Percentiles rank a stretch among this genome's conserved stretches.
These are phyloP conservation scores for Botrytis aclada DNA, from an alignment of 2,329 filamentous ascomycete species.

Conservation along the genomic window DNA sequence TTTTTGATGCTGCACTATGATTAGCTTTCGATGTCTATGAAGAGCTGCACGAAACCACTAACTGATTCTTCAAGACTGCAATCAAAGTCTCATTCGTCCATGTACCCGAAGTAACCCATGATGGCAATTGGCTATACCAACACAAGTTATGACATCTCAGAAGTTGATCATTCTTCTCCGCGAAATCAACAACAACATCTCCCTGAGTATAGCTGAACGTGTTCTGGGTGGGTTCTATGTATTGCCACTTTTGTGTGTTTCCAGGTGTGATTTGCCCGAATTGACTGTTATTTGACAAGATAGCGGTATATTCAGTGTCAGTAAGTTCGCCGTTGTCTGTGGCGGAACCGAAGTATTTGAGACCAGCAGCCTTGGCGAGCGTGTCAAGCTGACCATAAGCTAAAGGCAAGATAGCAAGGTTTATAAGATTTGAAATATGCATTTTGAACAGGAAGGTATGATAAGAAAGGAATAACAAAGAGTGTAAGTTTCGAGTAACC, in stretches of 20 bases:
- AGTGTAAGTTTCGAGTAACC: constrained; percentile 9
- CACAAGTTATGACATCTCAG: constrained; percentile 60
- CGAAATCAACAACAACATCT: constrained; percentile 52
- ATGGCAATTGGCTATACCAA: constrained; percentile 52
- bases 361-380: constrained; percentile 54
- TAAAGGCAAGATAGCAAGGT: constrained; percentile 21
- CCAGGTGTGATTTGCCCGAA: constrained; percentile 65
- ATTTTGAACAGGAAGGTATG: constrained; percentile 15
- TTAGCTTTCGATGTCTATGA: neutral
- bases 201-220: constrained; percentile 57
- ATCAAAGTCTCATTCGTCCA: constrained; percentile 60
- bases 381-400: constrained; percentile 24
- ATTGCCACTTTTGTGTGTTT: constrained; percentile 63
- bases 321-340: constrained; percentile 54
- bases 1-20: constrained; percentile 45
- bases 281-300: constrained; percentile 53
- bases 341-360: constrained; percentile 54
- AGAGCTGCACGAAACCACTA: neutral
- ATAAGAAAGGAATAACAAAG: neutral
- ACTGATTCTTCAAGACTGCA: constrained; percentile 54
- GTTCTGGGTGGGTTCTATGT: constrained; percentile 55
- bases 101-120: constrained; percentile 48
- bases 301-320: constrained; percentile 49
- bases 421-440: constrained; percentile 17
- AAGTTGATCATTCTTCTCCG: constrained; percentile 48